Percentiles rank a stretch among this genome's conserved stretches.
phyloP scores from a whole-genome alignment of 2,329 filamentous ascomycete species.

The Gremmenia infestans region DNA sequence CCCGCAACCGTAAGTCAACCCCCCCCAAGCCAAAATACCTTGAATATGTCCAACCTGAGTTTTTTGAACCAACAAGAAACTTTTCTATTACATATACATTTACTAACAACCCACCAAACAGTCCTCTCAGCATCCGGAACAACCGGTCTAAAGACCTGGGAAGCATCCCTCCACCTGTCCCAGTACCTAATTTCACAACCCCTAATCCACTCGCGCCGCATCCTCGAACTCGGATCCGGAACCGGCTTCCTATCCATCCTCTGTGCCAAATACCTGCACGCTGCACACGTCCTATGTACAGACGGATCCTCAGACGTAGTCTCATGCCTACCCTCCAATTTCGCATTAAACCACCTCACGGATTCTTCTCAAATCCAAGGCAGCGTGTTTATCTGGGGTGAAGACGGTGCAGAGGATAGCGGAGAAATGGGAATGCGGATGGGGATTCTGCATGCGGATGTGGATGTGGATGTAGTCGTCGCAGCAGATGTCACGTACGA shows the following conservation, averaged over 20 bases:
- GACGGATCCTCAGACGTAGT: slow-evolving; percentile 73
- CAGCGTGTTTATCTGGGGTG: slow-evolving; percentile 48
- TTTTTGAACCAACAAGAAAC: too few species aligned
- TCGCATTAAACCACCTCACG: slow-evolving; percentile 63
- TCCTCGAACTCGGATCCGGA: slow-evolving; percentile 71
- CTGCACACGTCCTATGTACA: slow-evolving; percentile 58
- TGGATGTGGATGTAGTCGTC: slow-evolving; percentile 55
- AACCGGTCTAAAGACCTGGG: slow-evolving; percentile 76
- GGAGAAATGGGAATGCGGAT: slow-evolving; percentile 37
- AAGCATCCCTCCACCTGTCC: slow-evolving; percentile 70
- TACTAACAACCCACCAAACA: too few species aligned
- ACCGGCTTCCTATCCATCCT: slow-evolving; percentile 73
- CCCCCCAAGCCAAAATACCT: too few species aligned
- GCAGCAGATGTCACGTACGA: slow-evolving; percentile 81
- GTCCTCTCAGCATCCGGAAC: slow-evolving; percentile 67
- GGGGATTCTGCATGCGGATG: too few species aligned
- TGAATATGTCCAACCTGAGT: too few species aligned
- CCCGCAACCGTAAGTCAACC: slow-evolving; percentile 40
- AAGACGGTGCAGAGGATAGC: slow-evolving; percentile 37
- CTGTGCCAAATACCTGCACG: slow-evolving; percentile 61
- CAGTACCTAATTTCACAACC: slow-evolving; percentile 52
- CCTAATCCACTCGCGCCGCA: slow-evolving; percentile 45
- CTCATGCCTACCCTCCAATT: slow-evolving; percentile 59
- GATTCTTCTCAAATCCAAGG: slow-evolving; percentile 47
- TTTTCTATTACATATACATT: too few species aligned